Evolutionary conservation across 805 yeast genomes (phyloP).

Genomic region (Schwanniomyces sp.): DNA sequence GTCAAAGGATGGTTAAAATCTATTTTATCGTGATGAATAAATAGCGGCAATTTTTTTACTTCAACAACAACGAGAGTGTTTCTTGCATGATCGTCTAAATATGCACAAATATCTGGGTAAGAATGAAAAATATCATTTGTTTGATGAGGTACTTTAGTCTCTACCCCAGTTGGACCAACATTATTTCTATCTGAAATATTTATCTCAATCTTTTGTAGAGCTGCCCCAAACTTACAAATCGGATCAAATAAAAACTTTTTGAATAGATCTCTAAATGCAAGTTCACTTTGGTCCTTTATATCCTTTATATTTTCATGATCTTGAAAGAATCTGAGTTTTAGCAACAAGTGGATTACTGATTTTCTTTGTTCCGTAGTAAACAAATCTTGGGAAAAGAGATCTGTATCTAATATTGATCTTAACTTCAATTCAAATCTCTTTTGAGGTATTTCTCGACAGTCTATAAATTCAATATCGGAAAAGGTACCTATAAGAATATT

Average conservation of each 20-base stretch:
- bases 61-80: neutral
- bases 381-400: neutral
- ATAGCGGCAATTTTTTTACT: slow-evolving; percentile 1
- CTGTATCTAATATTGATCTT: neutral
- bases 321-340: neutral
- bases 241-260: neutral
- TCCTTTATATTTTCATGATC: neutral
- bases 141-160: slow-evolving; percentile 1
- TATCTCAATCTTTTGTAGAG: neutral
- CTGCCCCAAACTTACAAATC: neutral
- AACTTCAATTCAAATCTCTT: neutral
- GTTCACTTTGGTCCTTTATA: neutral
- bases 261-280: neutral
- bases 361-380: neutral
- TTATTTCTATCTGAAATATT: neutral
- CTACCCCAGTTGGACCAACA: neutral
- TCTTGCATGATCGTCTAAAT: neutral
- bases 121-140: neutral
- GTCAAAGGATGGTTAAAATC: neutral
- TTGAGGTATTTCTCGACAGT: neutral
- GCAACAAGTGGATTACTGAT: neutral
- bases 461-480: neutral
- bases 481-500: neutral
- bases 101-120: slow-evolving; percentile 1
- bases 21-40: neutral